Conservation (phyloP, 257 asterid species). For the Plantago major region DNA sequence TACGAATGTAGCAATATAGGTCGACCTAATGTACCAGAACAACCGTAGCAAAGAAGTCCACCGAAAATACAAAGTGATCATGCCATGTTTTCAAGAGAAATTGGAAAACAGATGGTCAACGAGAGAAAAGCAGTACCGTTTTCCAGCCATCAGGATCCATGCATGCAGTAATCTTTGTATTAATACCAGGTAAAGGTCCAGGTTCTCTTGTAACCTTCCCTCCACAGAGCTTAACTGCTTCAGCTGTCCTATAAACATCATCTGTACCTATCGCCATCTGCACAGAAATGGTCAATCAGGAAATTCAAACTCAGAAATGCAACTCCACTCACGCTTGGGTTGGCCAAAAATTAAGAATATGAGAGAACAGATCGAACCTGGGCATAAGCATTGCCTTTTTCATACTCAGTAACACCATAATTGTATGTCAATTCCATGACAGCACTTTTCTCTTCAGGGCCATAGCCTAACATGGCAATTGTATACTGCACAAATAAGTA, state of each 20-base stretch:
- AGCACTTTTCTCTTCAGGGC: conserved; percentile 54
- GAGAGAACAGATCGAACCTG: conserved; percentile 37
- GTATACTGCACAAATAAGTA: conserved; percentile 43
- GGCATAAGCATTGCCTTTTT: conserved; percentile 63
- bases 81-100: background rate
- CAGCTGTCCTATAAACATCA: conserved; percentile 90
- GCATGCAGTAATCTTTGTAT: conserved; percentile 89
- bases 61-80: background rate
- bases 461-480: conserved; percentile 64
- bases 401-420: conserved; percentile 57
- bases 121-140: conserved; percentile 48
- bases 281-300: conserved; percentile 14
- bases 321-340: background rate
- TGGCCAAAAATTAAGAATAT: conserved; percentile 10
- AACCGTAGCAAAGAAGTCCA: background rate
- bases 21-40: background rate
- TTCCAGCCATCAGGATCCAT: conserved; percentile 99
- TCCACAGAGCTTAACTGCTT: conserved; percentile 69
- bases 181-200: conserved; percentile 90
- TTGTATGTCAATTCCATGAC: conserved; percentile 64
- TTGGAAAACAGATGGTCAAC: conserved; percentile 2
- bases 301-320: conserved; percentile 18
- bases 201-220: conserved; percentile 85
- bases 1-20: too few relatives aligned
- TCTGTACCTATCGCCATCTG: conserved; percentile 96